Evolutionary conservation across 805 yeast genomes (phyloP).

Genomic region (Yamadazyma ubonensis): DNA sequence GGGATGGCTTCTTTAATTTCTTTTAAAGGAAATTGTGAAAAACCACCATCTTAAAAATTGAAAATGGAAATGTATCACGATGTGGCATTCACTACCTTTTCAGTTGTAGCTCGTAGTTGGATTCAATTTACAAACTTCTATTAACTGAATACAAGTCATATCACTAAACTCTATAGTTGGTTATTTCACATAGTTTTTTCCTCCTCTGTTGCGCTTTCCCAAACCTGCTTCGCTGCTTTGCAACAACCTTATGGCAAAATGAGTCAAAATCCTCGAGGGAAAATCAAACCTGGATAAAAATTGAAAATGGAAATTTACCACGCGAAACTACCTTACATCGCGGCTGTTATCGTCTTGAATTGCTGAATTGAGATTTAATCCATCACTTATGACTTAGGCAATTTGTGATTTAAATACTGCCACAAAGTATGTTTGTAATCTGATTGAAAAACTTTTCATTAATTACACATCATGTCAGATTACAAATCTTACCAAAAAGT

Average conservation of each 20-base stretch:
- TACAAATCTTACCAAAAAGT: slow-evolving; percentile 41
- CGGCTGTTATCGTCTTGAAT: slow-evolving; percentile 8
- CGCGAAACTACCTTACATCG: slow-evolving; percentile 2
- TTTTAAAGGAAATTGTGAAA: neutral
- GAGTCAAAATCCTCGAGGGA: slow-evolving; percentile 53
- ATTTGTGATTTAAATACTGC: slow-evolving; percentile 6
- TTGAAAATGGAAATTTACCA: slow-evolving; percentile 5
- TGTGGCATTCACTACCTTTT: too few species aligned
- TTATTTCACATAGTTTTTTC: too few species aligned
- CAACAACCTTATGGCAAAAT: slow-evolving; percentile 53
- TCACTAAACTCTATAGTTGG: too few species aligned
- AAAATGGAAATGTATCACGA: neutral
- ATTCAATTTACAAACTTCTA: too few species aligned
- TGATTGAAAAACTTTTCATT: neutral
- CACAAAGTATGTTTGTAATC: neutral
- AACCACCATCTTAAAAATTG: neutral
- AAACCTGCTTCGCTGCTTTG: slow-evolving; percentile 70
- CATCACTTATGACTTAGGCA: slow-evolving; percentile 7
- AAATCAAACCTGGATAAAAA: slow-evolving; percentile 7
- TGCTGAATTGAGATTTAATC: slow-evolving; percentile 5
- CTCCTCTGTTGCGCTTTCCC: too few species aligned
- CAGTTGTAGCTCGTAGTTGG: too few species aligned
- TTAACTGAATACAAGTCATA: too few species aligned
- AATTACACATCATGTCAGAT: slow-evolving; percentile 17
- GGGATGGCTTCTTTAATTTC: neutral